Percentiles rank a stretch among this genome's conserved stretches.
Conservation (phyloP, 1,139 yeast species). For the Hansenula sp. region DNA sequence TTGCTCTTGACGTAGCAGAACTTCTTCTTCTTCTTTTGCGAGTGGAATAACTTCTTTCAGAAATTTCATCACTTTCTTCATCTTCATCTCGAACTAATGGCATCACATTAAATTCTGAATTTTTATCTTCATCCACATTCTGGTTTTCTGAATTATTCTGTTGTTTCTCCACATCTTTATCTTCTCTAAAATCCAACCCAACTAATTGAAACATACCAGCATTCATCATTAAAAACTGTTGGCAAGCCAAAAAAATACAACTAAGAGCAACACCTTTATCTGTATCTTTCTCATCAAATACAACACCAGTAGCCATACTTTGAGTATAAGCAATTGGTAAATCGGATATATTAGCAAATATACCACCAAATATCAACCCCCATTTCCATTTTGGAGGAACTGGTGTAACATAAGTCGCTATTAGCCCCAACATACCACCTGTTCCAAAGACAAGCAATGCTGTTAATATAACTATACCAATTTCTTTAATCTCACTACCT, state of each 20-base stretch:
- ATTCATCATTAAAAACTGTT: slow-evolving; percentile 66
- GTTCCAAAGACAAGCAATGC: slow-evolving; percentile 56
- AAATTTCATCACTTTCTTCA: slow-evolving; percentile 1
- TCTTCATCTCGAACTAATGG: not conserved
- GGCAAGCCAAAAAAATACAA: slow-evolving; percentile 70
- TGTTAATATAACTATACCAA: slow-evolving; percentile 69
- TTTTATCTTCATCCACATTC: no score
- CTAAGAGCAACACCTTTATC: slow-evolving; percentile 81
- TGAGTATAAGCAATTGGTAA: slow-evolving; percentile 88
- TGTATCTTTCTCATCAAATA: slow-evolving; percentile 55
- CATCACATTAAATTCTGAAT: not conserved
- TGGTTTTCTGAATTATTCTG: no score
- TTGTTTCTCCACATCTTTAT: no score
- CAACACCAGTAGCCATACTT: slow-evolving; percentile 64
- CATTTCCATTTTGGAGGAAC: slow-evolving; percentile 78
- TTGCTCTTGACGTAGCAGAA: slow-evolving; percentile 2
- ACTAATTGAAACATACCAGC: slow-evolving; percentile 71
- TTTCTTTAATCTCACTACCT: slow-evolving; percentile 65
- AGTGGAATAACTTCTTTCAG: not conserved
- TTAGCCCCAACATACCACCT: slow-evolving; percentile 35
- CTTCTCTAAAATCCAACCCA: slow-evolving; percentile 59
- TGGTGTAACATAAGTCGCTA: slow-evolving; percentile 33
- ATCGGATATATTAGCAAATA: slow-evolving; percentile 73
- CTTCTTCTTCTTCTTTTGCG: slow-evolving; percentile 3
- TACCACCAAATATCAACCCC: slow-evolving; percentile 73